Conservation (phyloP, 73 alveolate species). For the Tetrahymena borealis region DNA sequence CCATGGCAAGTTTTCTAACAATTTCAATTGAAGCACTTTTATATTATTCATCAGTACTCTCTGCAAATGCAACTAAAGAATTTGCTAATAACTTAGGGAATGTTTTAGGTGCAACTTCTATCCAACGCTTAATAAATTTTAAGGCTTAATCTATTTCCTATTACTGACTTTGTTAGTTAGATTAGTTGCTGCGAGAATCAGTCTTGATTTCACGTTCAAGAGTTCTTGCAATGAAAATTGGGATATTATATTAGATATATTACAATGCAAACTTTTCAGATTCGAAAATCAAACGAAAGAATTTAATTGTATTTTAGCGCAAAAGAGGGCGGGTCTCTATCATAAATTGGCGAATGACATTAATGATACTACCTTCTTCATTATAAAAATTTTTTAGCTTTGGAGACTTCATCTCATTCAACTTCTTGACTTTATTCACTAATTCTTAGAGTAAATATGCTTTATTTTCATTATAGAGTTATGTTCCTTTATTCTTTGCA, state of each 20-base stretch:
- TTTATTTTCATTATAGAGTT: not conserved
- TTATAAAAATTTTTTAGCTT: not conserved
- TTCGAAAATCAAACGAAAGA: slow-evolving; percentile 18
- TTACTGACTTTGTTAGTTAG: not conserved
- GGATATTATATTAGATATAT: slow-evolving; percentile 6
- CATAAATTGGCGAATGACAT: not conserved
- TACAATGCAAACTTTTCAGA: slow-evolving; percentile 1
- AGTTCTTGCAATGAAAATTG: slow-evolving; percentile 28
- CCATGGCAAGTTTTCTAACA: slow-evolving; percentile 22
- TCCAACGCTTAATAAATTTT: slow-evolving; percentile 30
- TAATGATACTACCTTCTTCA: not conserved
- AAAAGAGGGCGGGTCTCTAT: not conserved
- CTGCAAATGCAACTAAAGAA: slow-evolving; percentile 44
- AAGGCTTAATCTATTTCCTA: slow-evolving; percentile 28
- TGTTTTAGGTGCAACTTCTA: slow-evolving; percentile 18
- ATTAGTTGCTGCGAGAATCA: not conserved
- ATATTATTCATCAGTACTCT: slow-evolving; percentile 8
- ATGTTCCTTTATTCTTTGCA: not conserved
- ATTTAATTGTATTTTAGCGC: slow-evolving; percentile 18
- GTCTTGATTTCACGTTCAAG: slow-evolving; percentile 13
- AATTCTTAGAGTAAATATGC: not conserved
- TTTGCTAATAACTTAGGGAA: slow-evolving; percentile 35
- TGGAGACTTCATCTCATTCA: not conserved
- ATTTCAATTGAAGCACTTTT: slow-evolving; percentile 25
- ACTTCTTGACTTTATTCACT: not conserved